Percentiles rank a stretch among this genome's conserved stretches.
Conservation (phyloP, 2,329 filamentous ascomycete genomes). For the Aspergillus hiratsukae region DNA sequence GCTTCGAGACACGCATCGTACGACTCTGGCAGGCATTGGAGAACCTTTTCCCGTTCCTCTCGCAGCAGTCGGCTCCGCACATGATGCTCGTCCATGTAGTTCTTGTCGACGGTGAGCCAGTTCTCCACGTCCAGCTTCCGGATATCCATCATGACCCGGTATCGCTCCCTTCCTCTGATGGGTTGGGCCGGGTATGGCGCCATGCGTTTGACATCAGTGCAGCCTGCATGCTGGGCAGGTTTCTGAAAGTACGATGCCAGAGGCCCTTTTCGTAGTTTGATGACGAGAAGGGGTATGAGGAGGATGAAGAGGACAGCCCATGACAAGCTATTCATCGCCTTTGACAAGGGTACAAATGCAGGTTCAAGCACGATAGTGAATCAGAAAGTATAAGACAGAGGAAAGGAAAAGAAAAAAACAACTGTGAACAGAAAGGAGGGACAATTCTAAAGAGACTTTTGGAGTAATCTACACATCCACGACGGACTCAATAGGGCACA, state of each 20-base stretch:
- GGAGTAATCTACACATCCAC: slow-evolving; percentile 8
- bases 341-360: slow-evolving; percentile 9
- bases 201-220: slow-evolving; percentile 30
- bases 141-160: slow-evolving; percentile 47
- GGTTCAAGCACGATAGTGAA: not conserved
- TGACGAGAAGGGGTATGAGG: slow-evolving; percentile 24
- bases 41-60: slow-evolving; percentile 37
- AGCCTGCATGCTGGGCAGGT: slow-evolving; percentile 8
- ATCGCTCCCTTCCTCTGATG: slow-evolving; percentile 36
- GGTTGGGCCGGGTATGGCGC: slow-evolving; percentile 36
- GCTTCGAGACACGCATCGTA: slow-evolving; percentile 46
- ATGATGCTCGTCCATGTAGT: slow-evolving; percentile 42
- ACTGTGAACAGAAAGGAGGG: slow-evolving; percentile 4
- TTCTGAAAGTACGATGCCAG: slow-evolving; percentile 7
- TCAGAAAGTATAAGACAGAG: slow-evolving; percentile 1
- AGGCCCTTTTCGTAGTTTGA: slow-evolving; percentile 21
- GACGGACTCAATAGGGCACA: slow-evolving; percentile 6
- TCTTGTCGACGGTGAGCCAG: slow-evolving; percentile 48
- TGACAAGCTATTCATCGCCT: slow-evolving; percentile 32
- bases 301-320: slow-evolving; percentile 26
- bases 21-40: slow-evolving; percentile 44
- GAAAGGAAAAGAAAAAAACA: slow-evolving; percentile 2
- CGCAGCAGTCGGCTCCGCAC: slow-evolving; percentile 41
- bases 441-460: slow-evolving; percentile 11
- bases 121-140: slow-evolving; percentile 42